Base-by-base conservation (phyloP, 495 filamentous ascomycete genomes). In the Podospora pseudoanserina region DNA sequence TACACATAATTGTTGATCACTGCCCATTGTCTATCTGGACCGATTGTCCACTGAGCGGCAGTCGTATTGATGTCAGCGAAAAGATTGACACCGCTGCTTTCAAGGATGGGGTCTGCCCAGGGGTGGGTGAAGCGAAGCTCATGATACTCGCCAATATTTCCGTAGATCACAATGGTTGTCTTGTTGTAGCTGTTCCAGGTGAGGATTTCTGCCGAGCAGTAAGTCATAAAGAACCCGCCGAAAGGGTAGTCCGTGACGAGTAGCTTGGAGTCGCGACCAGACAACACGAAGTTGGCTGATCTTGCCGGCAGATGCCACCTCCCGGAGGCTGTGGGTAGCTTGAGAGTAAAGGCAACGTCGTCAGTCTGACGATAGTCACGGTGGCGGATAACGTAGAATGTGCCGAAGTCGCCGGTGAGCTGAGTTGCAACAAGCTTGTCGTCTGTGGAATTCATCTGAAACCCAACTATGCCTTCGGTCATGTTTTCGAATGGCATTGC, bases 121-220 rank as follows among this genome's bases (percentile, higher is more conserved):
- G 69, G 39, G 73, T 49, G 78, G 79, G 34, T 80, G 72, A 54
- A 91, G 78, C 15, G 87, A 85, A 59, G 92, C 74, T 93, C 91
- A 70, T 94, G 90, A 4, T 82, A 83, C 72, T 94, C 91, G 3
- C 81, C 83, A n/a, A 85, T 75, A 6, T 86, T 90, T 19, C 90
- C 91, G 69, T 92, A 94, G 15, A 95, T 70, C 20, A 93, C 78
- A 4, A 93, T 77, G 2, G 90, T 79, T 28, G 86, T 90, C 13
- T 62, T 68, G 0, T 71, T 67, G 57, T 63, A 74, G 68, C 82
- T 83, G 7, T 82, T 72, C n/a, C 79, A 83, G 0, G 89, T 92
- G 65, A 92, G 91, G 30, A 92, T 83, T 66, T 95, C 91, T 0
- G 87, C 89, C 5, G 91, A 89, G 0, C 89, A 92, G 78, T 93